phyloP scores from a whole-genome alignment of 78 protist genomes.

The Dictyostelium intermedium region DNA sequence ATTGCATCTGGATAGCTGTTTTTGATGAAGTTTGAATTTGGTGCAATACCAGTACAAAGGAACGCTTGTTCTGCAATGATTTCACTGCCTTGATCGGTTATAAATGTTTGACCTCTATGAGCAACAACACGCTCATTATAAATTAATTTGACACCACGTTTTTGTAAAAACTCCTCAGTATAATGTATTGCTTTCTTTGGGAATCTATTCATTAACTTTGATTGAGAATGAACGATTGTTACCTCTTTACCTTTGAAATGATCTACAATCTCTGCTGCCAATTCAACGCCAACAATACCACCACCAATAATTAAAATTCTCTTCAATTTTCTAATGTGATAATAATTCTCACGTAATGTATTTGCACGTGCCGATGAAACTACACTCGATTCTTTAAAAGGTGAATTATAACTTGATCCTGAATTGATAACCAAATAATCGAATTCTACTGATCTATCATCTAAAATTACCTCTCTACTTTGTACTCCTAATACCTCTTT shows the following conservation, averaged over 20 bases:
- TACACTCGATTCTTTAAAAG: conserved; percentile 49
- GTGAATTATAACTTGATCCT: conserved; percentile 64
- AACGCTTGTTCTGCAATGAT: conserved; percentile 79
- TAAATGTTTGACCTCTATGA: conserved; percentile 37
- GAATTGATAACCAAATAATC: conserved; percentile 80
- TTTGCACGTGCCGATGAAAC: conserved; percentile 79
- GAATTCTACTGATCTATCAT: conserved; percentile 32
- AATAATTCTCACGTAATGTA: conserved; percentile 67
- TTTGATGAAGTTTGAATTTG: conserved; percentile 48
- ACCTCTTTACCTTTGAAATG: conserved; percentile 71
- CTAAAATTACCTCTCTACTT: conserved; percentile 15
- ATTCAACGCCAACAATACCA: conserved; percentile 84
- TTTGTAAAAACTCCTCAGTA: conserved; percentile 34
- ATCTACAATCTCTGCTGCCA: conserved; percentile 82
- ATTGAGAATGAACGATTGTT: conserved; percentile 59
- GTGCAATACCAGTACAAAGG: conserved; percentile 76
- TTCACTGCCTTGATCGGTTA: conserved; percentile 73
- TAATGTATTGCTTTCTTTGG: conserved; percentile 61
- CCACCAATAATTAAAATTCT: conserved; percentile 78
- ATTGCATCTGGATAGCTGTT: conserved; percentile 38
- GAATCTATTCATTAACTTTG: conserved; percentile 73
- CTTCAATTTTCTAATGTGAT: conserved; percentile 62
- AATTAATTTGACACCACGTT: conserved; percentile 51
- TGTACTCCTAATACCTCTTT: conserved; percentile 20
- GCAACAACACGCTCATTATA: conserved; percentile 73